These are phyloP conservation scores for Helicocarpus griseus DNA, from an alignment of 2,329 filamentous ascomycete genomes.

Conservation along the genomic window DNA sequence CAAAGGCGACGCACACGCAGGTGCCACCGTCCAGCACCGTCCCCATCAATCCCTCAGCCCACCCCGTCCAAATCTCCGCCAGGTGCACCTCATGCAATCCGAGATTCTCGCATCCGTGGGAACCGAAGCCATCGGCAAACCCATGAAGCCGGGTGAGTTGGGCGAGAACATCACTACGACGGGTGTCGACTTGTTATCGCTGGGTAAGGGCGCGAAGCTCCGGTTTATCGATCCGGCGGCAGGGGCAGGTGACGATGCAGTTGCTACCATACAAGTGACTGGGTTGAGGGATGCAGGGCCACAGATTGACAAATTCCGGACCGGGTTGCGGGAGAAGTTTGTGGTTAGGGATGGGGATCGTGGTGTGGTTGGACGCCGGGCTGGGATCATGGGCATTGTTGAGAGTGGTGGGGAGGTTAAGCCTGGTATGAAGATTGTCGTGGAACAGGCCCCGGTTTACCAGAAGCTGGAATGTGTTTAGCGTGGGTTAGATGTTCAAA, in stretches of 20 bases:
- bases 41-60: slow-evolving; percentile 15
- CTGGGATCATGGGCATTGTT: slow-evolving; percentile 18
- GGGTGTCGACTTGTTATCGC: slow-evolving; percentile 12
- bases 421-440: slow-evolving; percentile 15
- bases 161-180: slow-evolving; percentile 19
- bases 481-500: neutral
- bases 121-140: neutral
- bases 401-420: slow-evolving; percentile 14
- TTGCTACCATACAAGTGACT: slow-evolving; percentile 10
- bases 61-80: slow-evolving; percentile 18
- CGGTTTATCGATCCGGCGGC: slow-evolving; percentile 10
- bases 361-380: slow-evolving; percentile 14
- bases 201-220: slow-evolving; percentile 15
- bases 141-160: slow-evolving; percentile 13
- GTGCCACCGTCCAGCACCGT: slow-evolving; percentile 16
- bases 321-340: slow-evolving; percentile 13
- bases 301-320: slow-evolving; percentile 15
- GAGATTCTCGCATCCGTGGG: slow-evolving; percentile 14
- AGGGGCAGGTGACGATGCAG: neutral
- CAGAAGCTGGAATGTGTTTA: slow-evolving; percentile 12
- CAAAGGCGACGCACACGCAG: slow-evolving; percentile 18
- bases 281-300: slow-evolving; percentile 16
- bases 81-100: slow-evolving; percentile 19
- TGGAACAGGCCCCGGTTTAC: slow-evolving; percentile 12
- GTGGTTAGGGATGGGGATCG: slow-evolving; percentile 11